Evolutionary conservation across 179 eudicot species (phyloP).

Genomic region (Monotropa hypopitys): DNA sequence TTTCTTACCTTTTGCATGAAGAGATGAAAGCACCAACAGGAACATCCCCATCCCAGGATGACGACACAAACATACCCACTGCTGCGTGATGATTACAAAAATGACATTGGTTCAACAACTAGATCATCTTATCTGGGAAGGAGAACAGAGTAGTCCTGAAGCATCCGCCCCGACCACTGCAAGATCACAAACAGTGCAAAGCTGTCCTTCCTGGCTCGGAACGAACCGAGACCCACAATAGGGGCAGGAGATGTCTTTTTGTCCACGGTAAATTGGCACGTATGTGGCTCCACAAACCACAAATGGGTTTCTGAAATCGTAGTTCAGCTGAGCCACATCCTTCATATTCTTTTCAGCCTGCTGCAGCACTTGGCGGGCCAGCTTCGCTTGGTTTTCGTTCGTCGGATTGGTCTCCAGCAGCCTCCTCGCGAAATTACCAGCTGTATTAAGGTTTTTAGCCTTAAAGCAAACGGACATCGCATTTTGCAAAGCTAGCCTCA

Average conservation of each 20-base stretch:
- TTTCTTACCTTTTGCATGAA: conserved; percentile 11
- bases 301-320: conserved; percentile 74
- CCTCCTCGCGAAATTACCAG: conserved; percentile 56
- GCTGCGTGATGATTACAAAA: conserved; percentile 6
- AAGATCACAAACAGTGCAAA: conserved; percentile 78
- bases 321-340: conserved; percentile 45
- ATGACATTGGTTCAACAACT: background rate
- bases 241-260: conserved; percentile 67
- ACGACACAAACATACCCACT: background rate
- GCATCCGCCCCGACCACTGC: conserved; percentile 76
- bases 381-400: conserved; percentile 44
- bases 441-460: conserved; percentile 49
- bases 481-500: conserved; percentile 64
- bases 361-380: conserved; percentile 60
- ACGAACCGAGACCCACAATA: conserved; percentile 67
- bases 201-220: conserved; percentile 60
- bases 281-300: conserved; percentile 75
- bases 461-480: conserved; percentile 62
- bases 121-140: conserved; percentile 61
- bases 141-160: conserved; percentile 76
- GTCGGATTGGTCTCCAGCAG: conserved; percentile 53
- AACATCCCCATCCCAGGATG: background rate
- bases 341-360: conserved; percentile 62
- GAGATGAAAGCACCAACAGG: background rate
- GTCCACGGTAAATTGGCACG: conserved; percentile 79